Percentiles rank a stretch among this genome's conserved stretches.
These are phyloP conservation scores for Brettanomyces naardenensis DNA, from an alignment of 805 yeast species.

Conservation along the genomic window DNA sequence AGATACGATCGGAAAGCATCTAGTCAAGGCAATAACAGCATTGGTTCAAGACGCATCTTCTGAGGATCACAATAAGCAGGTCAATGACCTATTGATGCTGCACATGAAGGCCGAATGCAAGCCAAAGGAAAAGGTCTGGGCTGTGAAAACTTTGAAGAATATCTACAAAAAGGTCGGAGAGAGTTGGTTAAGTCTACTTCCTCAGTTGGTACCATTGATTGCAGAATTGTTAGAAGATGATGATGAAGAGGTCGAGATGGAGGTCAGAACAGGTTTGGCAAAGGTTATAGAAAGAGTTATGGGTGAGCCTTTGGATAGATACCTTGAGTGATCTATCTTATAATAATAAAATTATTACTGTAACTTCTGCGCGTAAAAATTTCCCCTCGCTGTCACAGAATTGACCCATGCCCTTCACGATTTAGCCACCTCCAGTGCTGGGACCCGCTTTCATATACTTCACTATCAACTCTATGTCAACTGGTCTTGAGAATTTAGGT, in stretches of 20 bases:
- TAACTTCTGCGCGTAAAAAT: too few species aligned
- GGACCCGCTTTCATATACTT: too few species aligned
- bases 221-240: constrained; percentile 96
- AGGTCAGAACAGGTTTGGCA: constrained; percentile 84
- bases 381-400: too few species aligned
- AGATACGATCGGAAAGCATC: constrained; percentile 65
- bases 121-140: constrained; percentile 64
- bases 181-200: constrained; percentile 83
- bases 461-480: too few species aligned
- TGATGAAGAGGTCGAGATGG: constrained; percentile 85
- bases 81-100: constrained; percentile 55
- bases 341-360: too few species aligned
- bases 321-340: constrained; percentile 32
- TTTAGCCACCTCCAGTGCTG: too few species aligned
- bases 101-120: constrained; percentile 60
- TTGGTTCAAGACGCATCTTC: constrained; percentile 63
- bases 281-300: constrained; percentile 85
- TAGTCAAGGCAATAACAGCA: constrained; percentile 73
- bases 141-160: constrained; percentile 68
- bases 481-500: too few species aligned
- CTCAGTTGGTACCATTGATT: constrained; percentile 90
- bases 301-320: constrained; percentile 91
- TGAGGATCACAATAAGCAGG: constrained; percentile 59
- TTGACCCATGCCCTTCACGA: too few species aligned
- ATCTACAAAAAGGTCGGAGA: constrained; percentile 91